These are phyloP conservation scores for Scedosporium apiospermum DNA, from an alignment of 2,329 filamentous ascomycete genomes.

Conservation along the genomic window DNA sequence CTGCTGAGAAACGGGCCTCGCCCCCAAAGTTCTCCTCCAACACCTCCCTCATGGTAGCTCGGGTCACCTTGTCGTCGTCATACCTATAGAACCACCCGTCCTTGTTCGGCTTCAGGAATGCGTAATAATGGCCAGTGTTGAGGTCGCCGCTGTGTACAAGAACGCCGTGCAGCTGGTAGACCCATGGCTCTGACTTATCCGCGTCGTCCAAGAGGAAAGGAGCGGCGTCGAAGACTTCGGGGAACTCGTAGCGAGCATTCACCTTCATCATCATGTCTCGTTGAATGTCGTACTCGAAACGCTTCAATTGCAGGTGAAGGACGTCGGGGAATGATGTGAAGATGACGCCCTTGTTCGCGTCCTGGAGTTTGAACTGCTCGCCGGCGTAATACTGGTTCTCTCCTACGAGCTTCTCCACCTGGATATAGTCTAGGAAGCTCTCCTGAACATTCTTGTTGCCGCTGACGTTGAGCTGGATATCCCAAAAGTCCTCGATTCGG, in stretches of 20 bases:
- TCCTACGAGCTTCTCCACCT: constrained; percentile 92
- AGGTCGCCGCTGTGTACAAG: constrained; percentile 94
- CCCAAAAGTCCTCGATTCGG: constrained; percentile 95
- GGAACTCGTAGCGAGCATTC: constrained; percentile 86
- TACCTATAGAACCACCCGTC: constrained; percentile 95
- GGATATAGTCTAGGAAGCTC: constrained; percentile 92
- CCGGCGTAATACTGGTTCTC: constrained; percentile 97
- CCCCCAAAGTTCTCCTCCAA: constrained; percentile 96
- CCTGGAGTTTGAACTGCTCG: constrained; percentile 83
- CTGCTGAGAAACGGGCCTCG: constrained; percentile 54
- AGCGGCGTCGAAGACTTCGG: constrained; percentile 71
- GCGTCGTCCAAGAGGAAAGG: constrained; percentile 82
- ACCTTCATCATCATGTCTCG: constrained; percentile 99
- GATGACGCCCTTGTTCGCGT: constrained; percentile 95
- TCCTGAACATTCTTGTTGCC: constrained; percentile 89
- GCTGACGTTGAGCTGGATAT: constrained; percentile 92
- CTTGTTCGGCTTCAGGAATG: constrained; percentile 87
- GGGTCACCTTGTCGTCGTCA: constrained; percentile 95
- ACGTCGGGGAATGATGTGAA: constrained; percentile 94
- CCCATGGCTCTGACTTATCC: constrained; percentile 80
- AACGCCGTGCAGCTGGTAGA: constrained; percentile 89
- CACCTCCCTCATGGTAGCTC: constrained; percentile 81
- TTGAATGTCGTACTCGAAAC: constrained; percentile 96
- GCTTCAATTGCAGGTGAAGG: constrained; percentile 87
- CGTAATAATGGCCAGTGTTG: constrained; percentile 97